A percentile compares a stretch with the other conserved stretches of the same genome.
Evolutionary conservation across 176 grass and related monocot genomes (phyloP).

Genomic region (Avena eriantha): DNA sequence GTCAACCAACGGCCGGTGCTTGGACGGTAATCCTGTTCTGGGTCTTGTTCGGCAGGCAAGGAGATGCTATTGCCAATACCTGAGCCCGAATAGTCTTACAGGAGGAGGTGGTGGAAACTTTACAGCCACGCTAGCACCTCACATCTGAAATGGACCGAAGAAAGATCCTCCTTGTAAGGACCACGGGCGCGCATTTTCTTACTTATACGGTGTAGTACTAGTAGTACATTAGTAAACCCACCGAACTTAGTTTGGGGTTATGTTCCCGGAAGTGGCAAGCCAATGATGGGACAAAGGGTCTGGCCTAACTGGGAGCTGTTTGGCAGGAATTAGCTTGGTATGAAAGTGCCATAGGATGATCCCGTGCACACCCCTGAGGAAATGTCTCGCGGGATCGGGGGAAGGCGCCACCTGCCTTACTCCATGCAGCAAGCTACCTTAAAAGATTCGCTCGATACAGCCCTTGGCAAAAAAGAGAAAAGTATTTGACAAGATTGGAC

Average conservation of each 20-base stretch:
- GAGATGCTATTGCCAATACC: not conserved
- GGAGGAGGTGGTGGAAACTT: not conserved
- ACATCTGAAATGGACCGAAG: not conserved
- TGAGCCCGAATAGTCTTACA: not conserved
- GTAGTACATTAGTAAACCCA: not conserved
- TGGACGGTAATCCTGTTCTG: not conserved
- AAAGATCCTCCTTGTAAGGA: constrained; percentile 31
- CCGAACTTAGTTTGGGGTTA: not conserved
- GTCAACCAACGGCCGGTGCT: constrained; percentile 35
- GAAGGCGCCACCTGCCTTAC: constrained; percentile 11
- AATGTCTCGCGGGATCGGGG: not conserved
- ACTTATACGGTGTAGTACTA: not conserved
- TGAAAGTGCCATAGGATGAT: not conserved
- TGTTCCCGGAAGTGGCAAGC: constrained; percentile 3
- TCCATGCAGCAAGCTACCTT: constrained; percentile 35
- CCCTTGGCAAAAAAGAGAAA: not conserved
- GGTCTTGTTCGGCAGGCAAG: not conserved
- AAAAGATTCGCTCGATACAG: constrained; percentile 20
- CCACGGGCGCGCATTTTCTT: not conserved
- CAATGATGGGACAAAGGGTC: constrained; percentile 30
- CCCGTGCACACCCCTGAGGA: not conserved
- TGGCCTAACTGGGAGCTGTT: constrained; percentile 35
- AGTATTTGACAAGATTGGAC: not conserved
- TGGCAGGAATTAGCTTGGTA: not conserved
- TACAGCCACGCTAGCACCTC: not conserved